These are phyloP conservation scores for Afroboletus lepidellus DNA, from an alignment of 1,284 basidiomycete species.

Conservation along the genomic window DNA sequence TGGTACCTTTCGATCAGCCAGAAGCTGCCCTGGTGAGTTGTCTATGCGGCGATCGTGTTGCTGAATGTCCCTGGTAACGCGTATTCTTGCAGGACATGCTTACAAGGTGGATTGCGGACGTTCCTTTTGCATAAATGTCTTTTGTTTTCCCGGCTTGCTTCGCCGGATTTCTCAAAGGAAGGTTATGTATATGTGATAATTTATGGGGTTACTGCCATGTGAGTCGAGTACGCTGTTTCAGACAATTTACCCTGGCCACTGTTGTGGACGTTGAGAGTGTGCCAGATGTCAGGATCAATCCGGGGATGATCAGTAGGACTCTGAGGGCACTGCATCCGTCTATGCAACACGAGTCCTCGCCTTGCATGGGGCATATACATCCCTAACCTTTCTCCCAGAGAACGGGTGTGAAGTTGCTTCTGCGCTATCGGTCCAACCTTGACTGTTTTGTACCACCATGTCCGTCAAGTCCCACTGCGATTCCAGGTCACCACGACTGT, in stretches of 20 bases:
- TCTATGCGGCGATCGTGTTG: background rate
- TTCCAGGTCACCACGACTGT: no score
- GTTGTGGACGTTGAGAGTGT: background rate
- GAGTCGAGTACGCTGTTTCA: background rate
- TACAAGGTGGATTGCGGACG: constrained; percentile 40
- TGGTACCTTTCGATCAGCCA: constrained; percentile 85
- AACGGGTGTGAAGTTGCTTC: no score
- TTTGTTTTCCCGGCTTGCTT: background rate
- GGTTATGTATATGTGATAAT: background rate
- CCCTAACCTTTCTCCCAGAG: no score
- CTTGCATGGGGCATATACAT: no score
- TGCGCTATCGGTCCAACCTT: no score
- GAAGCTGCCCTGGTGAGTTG: constrained; percentile 65
- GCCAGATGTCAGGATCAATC: no score
- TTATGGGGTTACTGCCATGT: background rate
- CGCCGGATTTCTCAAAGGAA: background rate
- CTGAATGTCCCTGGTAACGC: background rate
- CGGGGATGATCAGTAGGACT: no score
- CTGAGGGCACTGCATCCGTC: no score
- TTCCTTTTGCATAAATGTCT: constrained; percentile 31
- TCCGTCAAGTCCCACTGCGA: no score
- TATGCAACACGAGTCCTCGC: no score
- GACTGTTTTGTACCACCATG: no score
- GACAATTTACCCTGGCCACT: background rate
- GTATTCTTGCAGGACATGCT: constrained; percentile 33